Base-by-base conservation (phyloP, 176 grass and related monocot genomes). In the Cymbopogon citratus region DNA sequence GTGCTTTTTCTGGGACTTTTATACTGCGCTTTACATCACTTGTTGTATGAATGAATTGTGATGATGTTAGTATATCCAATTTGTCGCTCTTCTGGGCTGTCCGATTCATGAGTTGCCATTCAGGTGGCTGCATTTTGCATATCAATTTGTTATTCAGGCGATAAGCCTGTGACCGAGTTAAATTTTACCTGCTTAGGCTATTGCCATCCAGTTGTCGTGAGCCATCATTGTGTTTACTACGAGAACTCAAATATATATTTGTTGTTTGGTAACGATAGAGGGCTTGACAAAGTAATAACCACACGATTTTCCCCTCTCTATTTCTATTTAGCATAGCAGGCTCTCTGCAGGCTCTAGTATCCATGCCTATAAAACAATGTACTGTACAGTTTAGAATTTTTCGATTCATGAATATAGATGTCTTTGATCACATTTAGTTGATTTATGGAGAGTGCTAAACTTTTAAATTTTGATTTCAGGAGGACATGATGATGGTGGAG, bases 401-500 rank as follows among this genome's bases (percentile, higher is more conserved):
- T 80, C 3, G 2, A 0, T 73, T 9, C 27, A 1, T 71, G 39
- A 63, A 16, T 52, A 63, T 11, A 34, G 4, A 78, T 70, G 33
- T n/a, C 35, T 71, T 81, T 76, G 12, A 0, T 61, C 23, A 38
- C 1, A 71, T 76, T 77, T 9, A 16, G 66, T 61, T 65, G 26
- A 76, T 65, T 16, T 27, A 13, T 83, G 41, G 29, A 18, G 44
- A 6, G 29, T 14, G 1, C 9, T 64, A 18, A 81, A n/a, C 19
- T 41, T 80, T 65, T 29, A 12, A 28, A 79, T 44, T 71, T 31
- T 69, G 3, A n/a, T 87, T 91, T 64, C 79, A 98, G 92, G 96
- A 95, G 85, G 87, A 95, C 26, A 93, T 98, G 80, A 87, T 89
- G 43, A 99, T 99, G 96, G 96, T 99, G 35, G 93, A 99, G 68